Evolutionary conservation across 805 yeast genomes (phyloP).

Genomic region (Kodamaea fukazawae): DNA sequence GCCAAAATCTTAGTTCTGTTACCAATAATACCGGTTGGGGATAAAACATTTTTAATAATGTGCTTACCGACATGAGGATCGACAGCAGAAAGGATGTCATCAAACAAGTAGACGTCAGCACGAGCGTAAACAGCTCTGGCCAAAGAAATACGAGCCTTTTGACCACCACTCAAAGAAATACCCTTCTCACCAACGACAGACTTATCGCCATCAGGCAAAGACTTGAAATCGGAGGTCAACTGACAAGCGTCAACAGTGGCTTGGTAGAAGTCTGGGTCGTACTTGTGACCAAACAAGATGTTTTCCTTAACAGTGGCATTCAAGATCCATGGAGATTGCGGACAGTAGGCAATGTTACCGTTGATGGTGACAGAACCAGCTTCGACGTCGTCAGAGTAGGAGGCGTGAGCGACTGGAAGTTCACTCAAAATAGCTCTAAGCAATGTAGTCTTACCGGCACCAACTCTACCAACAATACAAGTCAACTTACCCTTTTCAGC

Average conservation of each 20-base stretch:
- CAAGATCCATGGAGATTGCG: slow-evolving; percentile 42
- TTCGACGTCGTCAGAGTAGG: slow-evolving; percentile 9
- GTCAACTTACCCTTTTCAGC: slow-evolving; percentile 37
- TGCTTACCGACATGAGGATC: slow-evolving; percentile 42
- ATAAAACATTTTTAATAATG: slow-evolving; percentile 30
- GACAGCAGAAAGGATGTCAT: slow-evolving; percentile 43
- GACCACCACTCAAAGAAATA: slow-evolving; percentile 42
- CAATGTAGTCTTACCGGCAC: slow-evolving; percentile 39
- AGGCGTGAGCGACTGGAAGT: slow-evolving; percentile 13
- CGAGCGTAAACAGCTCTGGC: slow-evolving; percentile 43
- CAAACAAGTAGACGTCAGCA: slow-evolving; percentile 39
- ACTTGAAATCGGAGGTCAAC: slow-evolving; percentile 31
- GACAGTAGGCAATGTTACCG: slow-evolving; percentile 39
- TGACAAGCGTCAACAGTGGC: slow-evolving; percentile 38
- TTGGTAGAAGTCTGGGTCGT: slow-evolving; percentile 30
- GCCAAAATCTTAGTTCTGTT: slow-evolving; percentile 37
- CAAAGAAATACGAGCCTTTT: slow-evolving; percentile 40
- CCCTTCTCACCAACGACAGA: slow-evolving; percentile 47
- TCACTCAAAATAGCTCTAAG: slow-evolving; percentile 37
- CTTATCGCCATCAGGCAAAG: slow-evolving; percentile 39
- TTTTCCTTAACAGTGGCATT: slow-evolving; percentile 40
- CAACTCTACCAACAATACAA: slow-evolving; percentile 43
- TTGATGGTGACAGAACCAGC: slow-evolving; percentile 19
- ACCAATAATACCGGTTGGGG: slow-evolving; percentile 30
- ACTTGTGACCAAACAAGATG: slow-evolving; percentile 35